Conservation (phyloP, 2,329 filamentous ascomycete species). For the Tolypocladium sp. region DNA sequence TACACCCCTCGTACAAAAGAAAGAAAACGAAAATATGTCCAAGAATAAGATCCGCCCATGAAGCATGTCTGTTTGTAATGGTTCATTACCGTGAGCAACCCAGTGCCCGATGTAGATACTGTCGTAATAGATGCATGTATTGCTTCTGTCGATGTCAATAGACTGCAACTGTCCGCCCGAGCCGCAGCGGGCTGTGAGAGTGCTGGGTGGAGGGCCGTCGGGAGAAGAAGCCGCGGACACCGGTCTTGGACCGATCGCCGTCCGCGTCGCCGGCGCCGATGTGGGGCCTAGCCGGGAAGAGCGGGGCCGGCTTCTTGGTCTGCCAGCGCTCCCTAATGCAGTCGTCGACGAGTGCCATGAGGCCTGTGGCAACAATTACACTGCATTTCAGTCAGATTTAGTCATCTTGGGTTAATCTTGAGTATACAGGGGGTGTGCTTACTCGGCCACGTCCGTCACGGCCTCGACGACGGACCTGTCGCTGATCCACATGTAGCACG, state of each 20-base stretch:
- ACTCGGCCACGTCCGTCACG: constrained; percentile 80
- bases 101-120: not conserved
- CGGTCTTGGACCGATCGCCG: not conserved
- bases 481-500: constrained; percentile 84
- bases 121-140: not conserved
- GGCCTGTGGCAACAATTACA: constrained; percentile 80
- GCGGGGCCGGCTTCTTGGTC: constrained; percentile 10
- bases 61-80: not conserved
- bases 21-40: not conserved
- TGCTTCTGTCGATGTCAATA: constrained; percentile 16
- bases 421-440: constrained; percentile 24
- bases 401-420: not conserved
- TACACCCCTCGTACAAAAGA: not conserved
- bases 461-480: constrained; percentile 61
- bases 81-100: not conserved
- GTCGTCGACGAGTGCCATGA: constrained; percentile 83
- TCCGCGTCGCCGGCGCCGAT: constrained; percentile 8
- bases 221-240: constrained; percentile 6
- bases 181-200: constrained; percentile 25
- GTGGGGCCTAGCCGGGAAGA: not conserved
- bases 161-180: constrained; percentile 24
- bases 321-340: constrained; percentile 75
- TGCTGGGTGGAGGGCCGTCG: constrained; percentile 11
- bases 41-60: not conserved
- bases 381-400: constrained; percentile 35